Percentiles rank a stretch among this genome's conserved stretches.
phyloP scores from a whole-genome alignment of 352 stramenopile genomes.

The Phytopythium ostracodes region DNA sequence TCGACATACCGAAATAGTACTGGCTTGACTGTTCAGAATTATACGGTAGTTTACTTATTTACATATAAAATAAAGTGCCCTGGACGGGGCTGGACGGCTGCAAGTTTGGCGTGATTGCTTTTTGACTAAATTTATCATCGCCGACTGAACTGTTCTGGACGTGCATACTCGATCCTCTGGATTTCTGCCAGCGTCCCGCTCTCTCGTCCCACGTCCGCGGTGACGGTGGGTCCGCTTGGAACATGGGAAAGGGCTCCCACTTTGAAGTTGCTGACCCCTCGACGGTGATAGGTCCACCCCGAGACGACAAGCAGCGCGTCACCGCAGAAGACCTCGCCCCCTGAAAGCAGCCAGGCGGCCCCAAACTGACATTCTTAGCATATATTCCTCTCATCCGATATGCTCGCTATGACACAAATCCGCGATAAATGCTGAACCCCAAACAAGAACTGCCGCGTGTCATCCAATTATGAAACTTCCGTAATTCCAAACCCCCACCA shows the following conservation, averaged over 20 bases:
- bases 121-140: too few relatives aligned
- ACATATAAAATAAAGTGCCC: too few relatives aligned
- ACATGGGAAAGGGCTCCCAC: background rate
- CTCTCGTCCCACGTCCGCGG: background rate
- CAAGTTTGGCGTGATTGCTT: too few relatives aligned
- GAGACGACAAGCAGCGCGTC: constrained; percentile 6
- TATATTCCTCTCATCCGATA: background rate
- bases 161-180: background rate
- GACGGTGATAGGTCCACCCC: background rate
- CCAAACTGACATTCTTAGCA: background rate
- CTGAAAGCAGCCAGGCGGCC: background rate
- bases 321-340: background rate
- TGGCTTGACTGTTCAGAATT: too few relatives aligned
- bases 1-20: too few relatives aligned
- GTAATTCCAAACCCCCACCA: too few relatives aligned
- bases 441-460: background rate
- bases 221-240: background rate
- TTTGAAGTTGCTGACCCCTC: constrained; percentile 1
- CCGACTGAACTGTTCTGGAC: background rate
- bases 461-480: too few relatives aligned
- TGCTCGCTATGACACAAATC: too few relatives aligned
- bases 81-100: too few relatives aligned
- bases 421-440: background rate
- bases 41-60: too few relatives aligned
- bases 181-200: background rate